Conservation (phyloP, 2,329 filamentous ascomycete species). For the Xylaria sp. region DNA sequence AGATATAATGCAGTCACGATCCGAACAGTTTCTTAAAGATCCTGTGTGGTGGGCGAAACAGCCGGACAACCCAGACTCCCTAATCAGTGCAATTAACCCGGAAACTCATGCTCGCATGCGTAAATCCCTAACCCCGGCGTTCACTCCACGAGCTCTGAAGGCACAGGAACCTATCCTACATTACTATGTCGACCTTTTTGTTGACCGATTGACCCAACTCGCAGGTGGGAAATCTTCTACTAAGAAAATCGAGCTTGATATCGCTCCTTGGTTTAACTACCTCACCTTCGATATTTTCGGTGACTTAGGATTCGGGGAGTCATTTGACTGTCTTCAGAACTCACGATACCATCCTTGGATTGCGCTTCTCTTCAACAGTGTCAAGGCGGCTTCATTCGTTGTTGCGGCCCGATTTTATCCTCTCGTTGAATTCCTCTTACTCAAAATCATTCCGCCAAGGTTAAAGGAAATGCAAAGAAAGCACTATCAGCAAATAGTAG, state of each 20-base stretch:
- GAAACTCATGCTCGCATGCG: slow-evolving; percentile 43
- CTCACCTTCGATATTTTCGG: slow-evolving; percentile 54
- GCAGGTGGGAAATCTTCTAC: neutral
- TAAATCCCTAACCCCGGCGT: slow-evolving; percentile 42
- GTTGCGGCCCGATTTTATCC: slow-evolving; percentile 43
- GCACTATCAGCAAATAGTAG: slow-evolving; percentile 43
- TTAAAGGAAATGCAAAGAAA: slow-evolving; percentile 40
- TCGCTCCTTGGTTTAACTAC: slow-evolving; percentile 47
- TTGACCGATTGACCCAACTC: slow-evolving; percentile 39
- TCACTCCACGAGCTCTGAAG: slow-evolving; percentile 44
- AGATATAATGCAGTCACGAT: slow-evolving; percentile 40
- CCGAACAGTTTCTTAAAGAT: slow-evolving; percentile 44
- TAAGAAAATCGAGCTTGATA: slow-evolving; percentile 28
- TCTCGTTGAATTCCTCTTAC: slow-evolving; percentile 34
- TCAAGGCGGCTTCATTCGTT: slow-evolving; percentile 42
- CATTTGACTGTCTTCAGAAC: slow-evolving; percentile 48
- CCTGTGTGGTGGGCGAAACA: slow-evolving; percentile 46
- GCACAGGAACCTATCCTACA: slow-evolving; percentile 47
- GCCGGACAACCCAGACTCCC: slow-evolving; percentile 40
- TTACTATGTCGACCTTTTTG: slow-evolving; percentile 45
- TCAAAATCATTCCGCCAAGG: slow-evolving; percentile 38
- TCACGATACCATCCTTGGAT: slow-evolving; percentile 47
- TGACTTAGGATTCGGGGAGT: slow-evolving; percentile 50
- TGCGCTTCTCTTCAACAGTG: slow-evolving; percentile 42
- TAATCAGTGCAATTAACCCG: slow-evolving; percentile 48